Conservation (phyloP, 2,329 filamentous ascomycete species). For the Grosmannia clavigera region DNA sequence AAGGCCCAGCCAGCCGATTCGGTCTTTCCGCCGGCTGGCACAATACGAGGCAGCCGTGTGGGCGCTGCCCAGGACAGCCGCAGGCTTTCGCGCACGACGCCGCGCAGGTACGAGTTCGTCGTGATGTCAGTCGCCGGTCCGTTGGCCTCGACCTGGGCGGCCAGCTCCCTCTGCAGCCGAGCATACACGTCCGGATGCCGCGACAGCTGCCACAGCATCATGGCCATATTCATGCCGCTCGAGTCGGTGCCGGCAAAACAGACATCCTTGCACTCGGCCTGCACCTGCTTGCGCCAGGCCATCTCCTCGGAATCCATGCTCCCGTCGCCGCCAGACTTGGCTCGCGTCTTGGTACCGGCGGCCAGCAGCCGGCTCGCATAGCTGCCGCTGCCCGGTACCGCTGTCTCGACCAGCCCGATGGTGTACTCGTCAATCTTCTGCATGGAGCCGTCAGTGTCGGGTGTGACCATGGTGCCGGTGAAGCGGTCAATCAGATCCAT, state of each 20-base stretch:
- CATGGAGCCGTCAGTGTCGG: constrained; percentile 1
- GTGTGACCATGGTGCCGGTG: background rate
- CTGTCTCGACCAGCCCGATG: background rate
- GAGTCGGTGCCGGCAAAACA: constrained; percentile 11
- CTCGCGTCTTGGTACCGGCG: background rate
- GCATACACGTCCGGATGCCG: background rate
- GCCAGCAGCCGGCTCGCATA: constrained; percentile 6
- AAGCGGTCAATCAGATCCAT: constrained; percentile 5
- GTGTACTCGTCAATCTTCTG: constrained; percentile 5
- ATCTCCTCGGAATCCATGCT: background rate
- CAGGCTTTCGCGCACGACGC: constrained; percentile 11
- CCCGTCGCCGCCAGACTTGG: background rate
- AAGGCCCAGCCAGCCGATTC: constrained; percentile 2
- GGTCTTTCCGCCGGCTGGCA: background rate
- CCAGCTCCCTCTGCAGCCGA: background rate
- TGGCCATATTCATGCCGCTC: constrained; percentile 9
- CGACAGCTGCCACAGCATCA: constrained; percentile 6
- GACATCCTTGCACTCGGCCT: constrained; percentile 8
- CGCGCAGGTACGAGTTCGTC: constrained; percentile 7
- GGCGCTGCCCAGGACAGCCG: constrained; percentile 11
- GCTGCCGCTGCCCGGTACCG: background rate
- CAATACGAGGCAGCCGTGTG: constrained; percentile 8
- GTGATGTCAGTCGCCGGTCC: background rate
- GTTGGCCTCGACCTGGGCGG: background rate
- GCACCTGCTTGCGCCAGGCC: background rate